These are phyloP conservation scores for Karstenula rhodostoma DNA, from an alignment of 2,329 filamentous ascomycete species.

Conservation along the genomic window DNA sequence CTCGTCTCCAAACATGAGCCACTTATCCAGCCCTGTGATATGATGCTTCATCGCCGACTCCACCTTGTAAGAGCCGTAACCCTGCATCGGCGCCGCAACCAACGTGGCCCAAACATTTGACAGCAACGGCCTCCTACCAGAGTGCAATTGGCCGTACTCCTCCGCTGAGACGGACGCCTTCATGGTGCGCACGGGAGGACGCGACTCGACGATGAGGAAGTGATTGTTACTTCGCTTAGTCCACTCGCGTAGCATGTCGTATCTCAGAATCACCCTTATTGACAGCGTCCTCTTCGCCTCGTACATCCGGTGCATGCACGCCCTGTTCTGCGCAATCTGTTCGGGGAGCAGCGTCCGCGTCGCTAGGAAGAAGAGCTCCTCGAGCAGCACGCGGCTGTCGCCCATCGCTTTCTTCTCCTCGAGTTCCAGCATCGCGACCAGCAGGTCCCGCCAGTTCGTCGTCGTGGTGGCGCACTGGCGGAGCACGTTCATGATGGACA, in stretches of 20 bases:
- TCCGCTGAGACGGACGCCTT: background rate
- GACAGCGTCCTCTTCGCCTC: conserved; percentile 27
- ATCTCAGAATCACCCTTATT: conserved; percentile 31
- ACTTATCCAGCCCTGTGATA: conserved; percentile 34
- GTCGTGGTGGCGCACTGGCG: conserved; percentile 11
- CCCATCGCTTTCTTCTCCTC: background rate
- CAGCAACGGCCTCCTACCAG: conserved; percentile 19
- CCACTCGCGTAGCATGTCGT: conserved; percentile 40
- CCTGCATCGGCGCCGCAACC: conserved; percentile 26
- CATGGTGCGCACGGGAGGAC: background rate
- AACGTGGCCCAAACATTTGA: conserved; percentile 35
- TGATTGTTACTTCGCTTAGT: conserved; percentile 18
- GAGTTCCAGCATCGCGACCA: conserved; percentile 11
- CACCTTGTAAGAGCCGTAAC: conserved; percentile 27
- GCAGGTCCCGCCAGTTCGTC: conserved; percentile 25
- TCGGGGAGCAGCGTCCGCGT: conserved; percentile 38
- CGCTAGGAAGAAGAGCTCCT: conserved; percentile 33
- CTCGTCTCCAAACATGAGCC: conserved; percentile 32
- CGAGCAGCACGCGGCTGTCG: conserved; percentile 21
- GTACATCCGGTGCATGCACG: conserved; percentile 29
- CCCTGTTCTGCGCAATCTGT: conserved; percentile 36
- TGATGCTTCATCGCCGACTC: conserved; percentile 41
- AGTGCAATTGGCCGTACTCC: background rate
- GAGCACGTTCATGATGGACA: conserved; percentile 17
- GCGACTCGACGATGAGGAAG: conserved; percentile 17